Evolutionary conservation across 257 asterid genomes (phyloP).

Genomic region (Solanum habrochaites): DNA sequence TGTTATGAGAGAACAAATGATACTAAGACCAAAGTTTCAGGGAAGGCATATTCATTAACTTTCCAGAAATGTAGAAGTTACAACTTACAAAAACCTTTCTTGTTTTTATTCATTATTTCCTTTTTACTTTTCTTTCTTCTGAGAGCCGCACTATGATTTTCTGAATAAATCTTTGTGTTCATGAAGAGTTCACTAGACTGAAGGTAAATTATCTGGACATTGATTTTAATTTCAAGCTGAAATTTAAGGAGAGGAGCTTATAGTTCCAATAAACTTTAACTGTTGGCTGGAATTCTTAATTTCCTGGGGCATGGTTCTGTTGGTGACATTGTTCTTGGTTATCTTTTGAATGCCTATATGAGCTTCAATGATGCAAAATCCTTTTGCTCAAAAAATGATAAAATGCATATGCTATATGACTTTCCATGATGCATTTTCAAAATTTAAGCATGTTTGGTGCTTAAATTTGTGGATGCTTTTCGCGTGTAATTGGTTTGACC

Average conservation of each 20-base stretch:
- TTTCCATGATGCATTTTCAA: not conserved
- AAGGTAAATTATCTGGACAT: conserved; percentile 38
- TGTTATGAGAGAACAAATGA: not conserved
- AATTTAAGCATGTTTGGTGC: not conserved
- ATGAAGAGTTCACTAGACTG: conserved; percentile 82
- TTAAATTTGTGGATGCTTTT: not conserved
- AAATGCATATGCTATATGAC: not conserved
- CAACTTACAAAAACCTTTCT: not conserved
- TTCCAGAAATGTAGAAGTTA: not conserved
- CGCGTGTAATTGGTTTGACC: not conserved
- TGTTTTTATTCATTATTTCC: not conserved
- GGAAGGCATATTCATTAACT: not conserved
- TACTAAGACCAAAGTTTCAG: not conserved
- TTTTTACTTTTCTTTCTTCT: not conserved
- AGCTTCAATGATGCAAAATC: not conserved
- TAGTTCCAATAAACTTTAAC: not conserved
- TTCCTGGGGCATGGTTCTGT: not conserved
- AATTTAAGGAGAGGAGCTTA: not conserved
- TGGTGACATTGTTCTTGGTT: not conserved
- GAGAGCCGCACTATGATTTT: not conserved
- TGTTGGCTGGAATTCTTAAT: not conserved
- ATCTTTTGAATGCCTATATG: not conserved
- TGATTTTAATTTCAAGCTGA: not conserved
- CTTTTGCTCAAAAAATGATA: not conserved
- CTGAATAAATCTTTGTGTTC: conserved; percentile 18